These are phyloP conservation scores for Leucocoprinus sp. DNA, from an alignment of 768 basidiomycete genomes.

Conservation along the genomic window DNA sequence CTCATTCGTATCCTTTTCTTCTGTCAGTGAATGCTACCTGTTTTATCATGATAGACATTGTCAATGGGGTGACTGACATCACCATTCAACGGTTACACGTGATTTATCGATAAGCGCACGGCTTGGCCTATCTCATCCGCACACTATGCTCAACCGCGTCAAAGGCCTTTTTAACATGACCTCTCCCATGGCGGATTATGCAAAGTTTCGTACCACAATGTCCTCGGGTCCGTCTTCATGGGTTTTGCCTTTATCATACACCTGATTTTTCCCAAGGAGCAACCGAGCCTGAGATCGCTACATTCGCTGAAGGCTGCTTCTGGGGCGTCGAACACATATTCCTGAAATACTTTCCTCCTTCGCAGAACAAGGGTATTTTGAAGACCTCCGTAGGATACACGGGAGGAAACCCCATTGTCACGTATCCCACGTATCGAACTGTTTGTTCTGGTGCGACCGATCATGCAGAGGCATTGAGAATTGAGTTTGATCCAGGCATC, in stretches of 20 bases:
- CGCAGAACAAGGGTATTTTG: constrained; percentile 65
- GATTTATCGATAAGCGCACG: not conserved
- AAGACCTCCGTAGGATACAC: constrained; percentile 76
- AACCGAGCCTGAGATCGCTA: constrained; percentile 28
- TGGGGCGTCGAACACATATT: constrained; percentile 88
- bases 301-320: constrained; percentile 63
- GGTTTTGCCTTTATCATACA: not conserved
- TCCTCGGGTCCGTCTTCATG: constrained; percentile 23
- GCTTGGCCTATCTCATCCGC: constrained; percentile 2
- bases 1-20: too few species aligned
- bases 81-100: too few species aligned
- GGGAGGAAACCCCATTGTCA: constrained; percentile 49
- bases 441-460: constrained; percentile 79
- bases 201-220: constrained; percentile 33
- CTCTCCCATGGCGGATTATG: constrained; percentile 24
- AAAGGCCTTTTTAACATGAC: constrained; percentile 12
- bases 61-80: too few species aligned
- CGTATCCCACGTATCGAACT: constrained; percentile 56
- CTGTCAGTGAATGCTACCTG: too few species aligned
- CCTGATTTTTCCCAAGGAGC: constrained; percentile 11
- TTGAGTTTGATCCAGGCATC: constrained; percentile 76
- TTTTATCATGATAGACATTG: too few species aligned
- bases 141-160: constrained; percentile 14
- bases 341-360: constrained; percentile 65
- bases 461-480: constrained; percentile 82